Conservation (phyloP, 352 stramenopile species). For the Globisporangium abappressorium region DNA sequence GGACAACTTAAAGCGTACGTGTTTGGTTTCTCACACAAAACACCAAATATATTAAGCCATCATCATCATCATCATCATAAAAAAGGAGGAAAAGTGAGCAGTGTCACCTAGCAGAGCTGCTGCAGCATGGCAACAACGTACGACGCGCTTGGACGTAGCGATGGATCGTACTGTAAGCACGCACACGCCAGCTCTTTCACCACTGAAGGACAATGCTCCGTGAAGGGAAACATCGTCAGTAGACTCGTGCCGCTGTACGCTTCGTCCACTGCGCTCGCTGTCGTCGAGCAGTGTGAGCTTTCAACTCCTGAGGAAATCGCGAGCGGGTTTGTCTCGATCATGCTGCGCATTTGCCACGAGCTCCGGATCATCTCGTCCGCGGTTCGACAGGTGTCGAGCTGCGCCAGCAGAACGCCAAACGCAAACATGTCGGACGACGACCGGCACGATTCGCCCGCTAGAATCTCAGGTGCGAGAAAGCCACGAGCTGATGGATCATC, state of each 20-base stretch:
- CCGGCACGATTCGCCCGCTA: constrained; percentile 39
- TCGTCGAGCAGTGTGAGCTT: constrained; percentile 31
- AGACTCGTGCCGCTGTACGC: constrained; percentile 31
- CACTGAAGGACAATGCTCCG: constrained; percentile 51
- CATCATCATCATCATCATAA: constrained; percentile 1
- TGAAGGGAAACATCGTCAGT: constrained; percentile 61
- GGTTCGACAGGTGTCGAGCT: constrained; percentile 54
- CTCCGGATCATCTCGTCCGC: constrained; percentile 66
- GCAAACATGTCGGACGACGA: constrained; percentile 72
- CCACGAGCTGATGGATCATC: constrained; percentile 23
- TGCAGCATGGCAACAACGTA: constrained; percentile 78
- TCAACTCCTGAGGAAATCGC: constrained; percentile 23
- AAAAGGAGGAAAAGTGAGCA: constrained; percentile 1
- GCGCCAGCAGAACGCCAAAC: constrained; percentile 60
- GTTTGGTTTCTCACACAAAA: constrained; percentile 6
- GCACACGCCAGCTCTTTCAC: constrained; percentile 55
- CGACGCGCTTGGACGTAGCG: constrained; percentile 61
- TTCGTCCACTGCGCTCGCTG: constrained; percentile 18
- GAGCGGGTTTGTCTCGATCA: constrained; percentile 27
- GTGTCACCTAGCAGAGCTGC: constrained; percentile 17
- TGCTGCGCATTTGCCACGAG: constrained; percentile 49
- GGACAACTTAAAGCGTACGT: background rate
- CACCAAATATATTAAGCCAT: background rate
- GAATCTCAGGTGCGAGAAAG: constrained; percentile 58
- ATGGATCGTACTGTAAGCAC: constrained; percentile 71